These are phyloP conservation scores for Lactifluus hygrophoroides DNA, from an alignment of 768 basidiomycete genomes.

Conservation along the genomic window DNA sequence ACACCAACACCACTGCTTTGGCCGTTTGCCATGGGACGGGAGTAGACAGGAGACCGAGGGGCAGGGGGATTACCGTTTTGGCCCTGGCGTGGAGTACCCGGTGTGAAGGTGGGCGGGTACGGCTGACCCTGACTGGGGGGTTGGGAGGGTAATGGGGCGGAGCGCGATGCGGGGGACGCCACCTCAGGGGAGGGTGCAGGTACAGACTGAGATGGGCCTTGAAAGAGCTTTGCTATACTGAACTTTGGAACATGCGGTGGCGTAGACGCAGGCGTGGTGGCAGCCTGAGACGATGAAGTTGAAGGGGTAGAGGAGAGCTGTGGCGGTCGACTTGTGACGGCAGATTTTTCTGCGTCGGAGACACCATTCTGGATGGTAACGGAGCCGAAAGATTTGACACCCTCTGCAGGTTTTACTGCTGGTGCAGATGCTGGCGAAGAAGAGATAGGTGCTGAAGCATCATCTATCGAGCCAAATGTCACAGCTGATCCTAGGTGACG, in stretches of 20 bases:
- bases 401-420: constrained; percentile 51
- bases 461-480: constrained; percentile 88
- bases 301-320: constrained; percentile 28
- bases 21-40: constrained; percentile 46
- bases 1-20: constrained; percentile 34
- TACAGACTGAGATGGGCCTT: constrained; percentile 31
- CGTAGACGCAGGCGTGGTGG: constrained; percentile 21
- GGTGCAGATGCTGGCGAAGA: constrained; percentile 69
- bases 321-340: constrained; percentile 15
- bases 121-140: constrained; percentile 5
- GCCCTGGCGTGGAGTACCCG: constrained; percentile 16
- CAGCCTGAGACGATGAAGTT: constrained; percentile 23
- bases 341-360: constrained; percentile 15
- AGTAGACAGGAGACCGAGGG: constrained; percentile 58
- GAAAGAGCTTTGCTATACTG: constrained; percentile 57
- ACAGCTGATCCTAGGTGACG: constrained; percentile 49
- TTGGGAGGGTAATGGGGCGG: constrained; percentile 45
- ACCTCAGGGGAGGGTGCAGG: constrained; percentile 21
- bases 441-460: constrained; percentile 64
- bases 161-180: constrained; percentile 37
- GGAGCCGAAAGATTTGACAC: constrained; percentile 76
- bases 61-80: constrained; percentile 16
- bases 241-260: constrained; percentile 27
- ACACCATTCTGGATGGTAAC: constrained; percentile 45
- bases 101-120: constrained; percentile 8